Evolutionary conservation across 2,329 filamentous ascomycete genomes (phyloP).

Genomic region (Rhexocercosporidium sp.): DNA sequence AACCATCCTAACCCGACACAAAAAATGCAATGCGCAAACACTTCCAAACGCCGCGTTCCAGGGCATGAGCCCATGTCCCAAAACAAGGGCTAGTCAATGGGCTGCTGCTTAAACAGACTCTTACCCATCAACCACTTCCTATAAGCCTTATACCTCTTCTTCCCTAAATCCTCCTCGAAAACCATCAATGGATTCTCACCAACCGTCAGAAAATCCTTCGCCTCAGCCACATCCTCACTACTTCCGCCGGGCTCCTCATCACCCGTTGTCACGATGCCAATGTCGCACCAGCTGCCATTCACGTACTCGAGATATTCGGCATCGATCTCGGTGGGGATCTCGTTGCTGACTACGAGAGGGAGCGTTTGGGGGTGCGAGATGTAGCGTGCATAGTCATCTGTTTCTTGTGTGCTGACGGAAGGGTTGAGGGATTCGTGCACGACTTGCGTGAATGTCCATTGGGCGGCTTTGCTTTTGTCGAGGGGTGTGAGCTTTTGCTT

Average conservation of each 20-base stretch:
- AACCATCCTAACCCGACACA: not conserved
- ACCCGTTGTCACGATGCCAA: constrained; percentile 40
- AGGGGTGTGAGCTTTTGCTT: constrained; percentile 63
- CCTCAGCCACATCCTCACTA: constrained; percentile 68
- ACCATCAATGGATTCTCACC: constrained; percentile 87
- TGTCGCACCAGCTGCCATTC: constrained; percentile 66
- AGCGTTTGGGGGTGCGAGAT: constrained; percentile 88
- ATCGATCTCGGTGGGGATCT: constrained; percentile 64
- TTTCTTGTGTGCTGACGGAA: constrained; percentile 75
- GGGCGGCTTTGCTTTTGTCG: constrained; percentile 81
- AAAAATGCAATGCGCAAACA: constrained; percentile 13
- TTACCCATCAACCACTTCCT: constrained; percentile 93
- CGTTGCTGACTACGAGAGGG: constrained; percentile 77
- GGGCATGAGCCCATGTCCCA: not conserved
- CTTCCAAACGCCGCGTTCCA: not conserved
- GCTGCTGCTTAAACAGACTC: constrained; percentile 92
- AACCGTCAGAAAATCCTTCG: constrained; percentile 76
- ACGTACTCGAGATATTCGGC: constrained; percentile 83
- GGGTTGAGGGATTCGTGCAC: constrained; percentile 87
- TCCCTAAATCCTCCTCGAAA: constrained; percentile 80
- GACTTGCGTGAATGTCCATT: constrained; percentile 88
- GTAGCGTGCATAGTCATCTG: constrained; percentile 86
- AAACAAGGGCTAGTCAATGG: constrained; percentile 49
- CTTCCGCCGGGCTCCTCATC: constrained; percentile 10
- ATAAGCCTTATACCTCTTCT: constrained; percentile 97